Base-by-base conservation (phyloP, 768 basidiomycete species). In the Amanita pallidorosea region DNA sequence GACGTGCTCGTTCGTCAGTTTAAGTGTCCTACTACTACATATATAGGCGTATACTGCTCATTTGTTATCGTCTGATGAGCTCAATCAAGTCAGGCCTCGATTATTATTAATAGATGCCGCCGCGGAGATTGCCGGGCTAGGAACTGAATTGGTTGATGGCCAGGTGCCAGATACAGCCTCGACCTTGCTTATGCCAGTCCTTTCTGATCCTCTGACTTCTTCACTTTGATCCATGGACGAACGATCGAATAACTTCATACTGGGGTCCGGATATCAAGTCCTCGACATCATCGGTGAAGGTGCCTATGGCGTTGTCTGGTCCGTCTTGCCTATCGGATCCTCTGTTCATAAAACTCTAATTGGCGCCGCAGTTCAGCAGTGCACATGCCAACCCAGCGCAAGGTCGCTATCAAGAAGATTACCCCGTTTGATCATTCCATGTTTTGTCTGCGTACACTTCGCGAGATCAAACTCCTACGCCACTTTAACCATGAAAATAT, bases 381-480 rank as follows among this genome's bases (percentile, higher is more conserved):
- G 34, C 92, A 96, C 68, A 79, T 80, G 58, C 85, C 88, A 5
- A 80, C 83, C 7, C 80, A 83, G 29, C 80, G 81, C 53, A 80
- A 89, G 63, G 91, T 97, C 13, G 94, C 93, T 38, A 94, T 95
- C 70, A 97, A 95, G 77, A 92, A 90, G 69, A 85, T 96, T 60
- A 80, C 88, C 37, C 93, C 92, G 7, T 95, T 96, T 65, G 93
- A 95, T 60, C 93, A 95, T 63, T 85, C 88, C 29, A 74, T 95
- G 65, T 95, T 93, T 70, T 90, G 87, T 59, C 70, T 95, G 62
- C 77, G 86, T 53, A 97, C 93, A 2, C 71, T 96, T 47, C 78
- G 93, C 54, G 94, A 96, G 69, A 75, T 96, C 64, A 95, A 96
- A 69, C 71, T 86, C 88, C 67, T 85, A 84, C 5, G 83, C 85